Evolutionary conservation across 805 yeast genomes (phyloP).

Genomic region (Nakazawaea sp.): DNA sequence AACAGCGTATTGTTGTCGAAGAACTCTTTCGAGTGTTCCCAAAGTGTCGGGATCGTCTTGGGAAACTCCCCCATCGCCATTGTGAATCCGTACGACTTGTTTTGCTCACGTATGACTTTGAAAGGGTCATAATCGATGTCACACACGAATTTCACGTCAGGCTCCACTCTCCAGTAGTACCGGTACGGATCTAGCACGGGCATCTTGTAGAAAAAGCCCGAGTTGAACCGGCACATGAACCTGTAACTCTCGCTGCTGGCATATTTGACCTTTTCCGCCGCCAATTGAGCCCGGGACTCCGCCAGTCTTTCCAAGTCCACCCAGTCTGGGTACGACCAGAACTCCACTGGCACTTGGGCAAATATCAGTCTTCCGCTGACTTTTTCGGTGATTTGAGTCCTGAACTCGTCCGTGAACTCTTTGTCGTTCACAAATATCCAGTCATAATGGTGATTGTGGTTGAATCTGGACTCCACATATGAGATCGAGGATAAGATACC

Average conservation of each 20-base stretch:
- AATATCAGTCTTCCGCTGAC: constrained; percentile 37
- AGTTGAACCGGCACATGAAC: constrained; percentile 53
- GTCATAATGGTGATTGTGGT: constrained; percentile 30
- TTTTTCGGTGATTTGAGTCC: constrained; percentile 19
- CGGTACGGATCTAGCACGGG: constrained; percentile 36
- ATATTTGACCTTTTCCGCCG: constrained; percentile 35
- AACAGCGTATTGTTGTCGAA: constrained; percentile 30
- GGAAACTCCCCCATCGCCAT: constrained; percentile 41
- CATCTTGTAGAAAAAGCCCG: constrained; percentile 48
- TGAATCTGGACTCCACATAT: constrained; percentile 30
- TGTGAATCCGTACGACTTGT: constrained; percentile 43
- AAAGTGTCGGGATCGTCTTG: constrained; percentile 40
- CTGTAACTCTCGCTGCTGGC: constrained; percentile 58
- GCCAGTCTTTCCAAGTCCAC: constrained; percentile 30
- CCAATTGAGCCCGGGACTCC: constrained; percentile 19
- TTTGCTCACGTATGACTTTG: constrained; percentile 37
- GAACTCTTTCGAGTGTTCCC: constrained; percentile 38
- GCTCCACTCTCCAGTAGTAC: constrained; percentile 57
- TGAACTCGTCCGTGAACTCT: constrained; percentile 34
- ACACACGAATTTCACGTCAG: constrained; percentile 40
- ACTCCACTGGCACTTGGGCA: constrained; percentile 33
- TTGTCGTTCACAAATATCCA: constrained; percentile 41
- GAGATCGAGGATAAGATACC: constrained; percentile 30
- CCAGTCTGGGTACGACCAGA: constrained; percentile 41
- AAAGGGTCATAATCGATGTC: constrained; percentile 46